Percentiles rank a stretch among this genome's conserved stretches.
Evolutionary conservation across 768 basidiomycete genomes (phyloP).

Genomic region (Tephrocybe sp.): DNA sequence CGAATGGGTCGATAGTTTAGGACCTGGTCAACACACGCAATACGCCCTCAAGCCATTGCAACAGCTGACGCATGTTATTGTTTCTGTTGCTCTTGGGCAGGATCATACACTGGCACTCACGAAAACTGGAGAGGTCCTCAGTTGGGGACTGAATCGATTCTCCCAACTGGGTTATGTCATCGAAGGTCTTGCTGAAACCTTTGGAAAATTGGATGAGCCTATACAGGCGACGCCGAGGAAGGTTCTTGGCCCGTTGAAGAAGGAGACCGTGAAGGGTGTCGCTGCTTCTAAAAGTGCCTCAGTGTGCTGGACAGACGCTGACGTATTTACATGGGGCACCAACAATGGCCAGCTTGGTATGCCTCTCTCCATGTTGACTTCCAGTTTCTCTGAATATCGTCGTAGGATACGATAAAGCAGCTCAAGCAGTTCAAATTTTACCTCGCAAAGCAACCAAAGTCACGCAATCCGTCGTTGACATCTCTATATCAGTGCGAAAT

Average conservation of each 20-base stretch:
- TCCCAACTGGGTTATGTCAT: slow-evolving; percentile 85
- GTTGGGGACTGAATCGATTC: slow-evolving; percentile 91
- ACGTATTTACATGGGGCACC: slow-evolving; percentile 89
- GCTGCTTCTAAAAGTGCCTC: slow-evolving; percentile 86
- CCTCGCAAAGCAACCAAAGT: slow-evolving; percentile 84
- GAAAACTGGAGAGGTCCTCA: slow-evolving; percentile 74
- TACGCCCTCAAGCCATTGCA: slow-evolving; percentile 62
- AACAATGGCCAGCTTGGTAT: slow-evolving; percentile 89
- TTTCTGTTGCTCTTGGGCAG: slow-evolving; percentile 80
- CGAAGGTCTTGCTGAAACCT: slow-evolving; percentile 42
- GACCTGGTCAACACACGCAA: slow-evolving; percentile 75
- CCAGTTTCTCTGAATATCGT: neutral
- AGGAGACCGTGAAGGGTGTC: slow-evolving; percentile 74
- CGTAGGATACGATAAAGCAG: slow-evolving; percentile 71
- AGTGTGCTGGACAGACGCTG: slow-evolving; percentile 77
- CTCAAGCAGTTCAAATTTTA: slow-evolving; percentile 70
- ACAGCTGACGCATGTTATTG: slow-evolving; percentile 54
- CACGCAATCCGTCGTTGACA: slow-evolving; percentile 61
- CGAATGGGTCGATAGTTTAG: slow-evolving; percentile 48
- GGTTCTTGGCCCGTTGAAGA: slow-evolving; percentile 72
- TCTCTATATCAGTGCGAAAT: slow-evolving; percentile 68
- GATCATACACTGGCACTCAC: slow-evolving; percentile 93
- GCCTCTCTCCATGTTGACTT: slow-evolving; percentile 15
- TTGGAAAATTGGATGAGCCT: slow-evolving; percentile 58
- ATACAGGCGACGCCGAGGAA: slow-evolving; percentile 77